Evolutionary conservation across 768 basidiomycete species (phyloP), one percentile per base, ranked within the genome.

Genomic region (Scleroderma bovista): DNA sequence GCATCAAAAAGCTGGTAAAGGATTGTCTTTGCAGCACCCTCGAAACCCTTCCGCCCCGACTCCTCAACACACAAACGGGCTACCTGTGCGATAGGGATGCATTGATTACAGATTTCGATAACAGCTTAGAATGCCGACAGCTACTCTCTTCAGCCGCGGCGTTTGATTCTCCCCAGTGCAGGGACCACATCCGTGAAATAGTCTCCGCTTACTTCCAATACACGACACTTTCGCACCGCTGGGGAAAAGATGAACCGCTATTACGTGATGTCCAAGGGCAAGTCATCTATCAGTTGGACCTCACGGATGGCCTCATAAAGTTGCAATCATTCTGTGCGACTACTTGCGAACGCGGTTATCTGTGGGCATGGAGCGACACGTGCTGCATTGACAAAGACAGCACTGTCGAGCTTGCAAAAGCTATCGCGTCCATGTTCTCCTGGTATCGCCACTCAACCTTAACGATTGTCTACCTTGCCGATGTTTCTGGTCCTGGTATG

Each of bases 391-490:
- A 38, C 36, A 47, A 39, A 22, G 29, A 34, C 20, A 47, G 37
- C 24, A 39, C 7, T 29, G 34, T 17, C 1, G 46, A 47, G 20
- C 7, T 37, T 10, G 33, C 15, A 17, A 34, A 47, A 38, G 24
- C 46, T 6, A 47, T 47, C 15, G 17, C 15, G 9, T 37, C 46
- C 7, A 47, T 47, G 46, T 47, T 37, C 38, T 15, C 4, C 6
- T 46, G 45, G 45, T 46, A 46, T 34, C 6, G 45, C 7, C 7
- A 34, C 6, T 46, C 45, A 10, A 19, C 24, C 6, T 20, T 46
- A n/a, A 46, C 45, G 8, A 46, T 46, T 29, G 45, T 46, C 6
- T 33, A 46, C 20, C 45, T 46, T 36, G 45, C 11, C 15, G 45
- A 46, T 19, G 45, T 46, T 23, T 12, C 31, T 29, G 22, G 9